phyloP scores from a whole-genome alignment of 164 flowering plant genomes.

The Nelumbo lutea region DNA sequence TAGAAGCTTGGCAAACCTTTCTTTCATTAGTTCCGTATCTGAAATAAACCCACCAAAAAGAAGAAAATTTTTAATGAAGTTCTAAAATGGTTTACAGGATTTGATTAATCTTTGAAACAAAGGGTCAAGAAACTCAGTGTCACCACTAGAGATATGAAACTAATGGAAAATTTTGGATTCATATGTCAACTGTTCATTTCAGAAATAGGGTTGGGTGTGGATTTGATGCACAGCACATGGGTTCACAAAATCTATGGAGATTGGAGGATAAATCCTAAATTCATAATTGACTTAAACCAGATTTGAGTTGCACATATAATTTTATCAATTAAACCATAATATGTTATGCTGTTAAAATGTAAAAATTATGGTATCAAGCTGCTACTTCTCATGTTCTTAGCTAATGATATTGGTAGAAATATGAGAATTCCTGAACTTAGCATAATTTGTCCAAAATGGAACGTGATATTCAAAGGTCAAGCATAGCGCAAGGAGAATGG shows the following conservation, averaged over 20 bases:
- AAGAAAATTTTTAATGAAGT: background rate
- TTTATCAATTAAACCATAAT: background rate
- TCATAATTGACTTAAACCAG: background rate
- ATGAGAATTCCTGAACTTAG: background rate
- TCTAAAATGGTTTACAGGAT: background rate
- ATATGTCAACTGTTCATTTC: too few relatives aligned
- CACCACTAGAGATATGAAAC: too few relatives aligned
- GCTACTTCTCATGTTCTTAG: background rate
- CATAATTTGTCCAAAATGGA: background rate
- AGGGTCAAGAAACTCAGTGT: background rate
- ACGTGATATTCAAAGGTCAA: background rate
- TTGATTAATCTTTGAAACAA: background rate
- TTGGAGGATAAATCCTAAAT: too few relatives aligned
- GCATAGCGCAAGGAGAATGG: background rate
- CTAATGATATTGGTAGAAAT: background rate
- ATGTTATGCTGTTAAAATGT: background rate
- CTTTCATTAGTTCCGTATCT: conserved; percentile 80
- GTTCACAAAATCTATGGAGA: too few relatives aligned
- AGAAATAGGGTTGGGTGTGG: too few relatives aligned
- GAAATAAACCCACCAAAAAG: conserved; percentile 15
- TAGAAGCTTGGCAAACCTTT: conserved; percentile 77
- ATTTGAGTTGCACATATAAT: background rate
- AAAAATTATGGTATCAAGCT: background rate
- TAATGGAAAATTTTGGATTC: too few relatives aligned
- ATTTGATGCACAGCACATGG: too few relatives aligned